A percentile compares a stretch with the other conserved stretches of the same genome.
These are phyloP conservation scores for Phycomyces blakesleeanus DNA, from an alignment of 192 early-diverging fungal genomes.

Conservation along the genomic window DNA sequence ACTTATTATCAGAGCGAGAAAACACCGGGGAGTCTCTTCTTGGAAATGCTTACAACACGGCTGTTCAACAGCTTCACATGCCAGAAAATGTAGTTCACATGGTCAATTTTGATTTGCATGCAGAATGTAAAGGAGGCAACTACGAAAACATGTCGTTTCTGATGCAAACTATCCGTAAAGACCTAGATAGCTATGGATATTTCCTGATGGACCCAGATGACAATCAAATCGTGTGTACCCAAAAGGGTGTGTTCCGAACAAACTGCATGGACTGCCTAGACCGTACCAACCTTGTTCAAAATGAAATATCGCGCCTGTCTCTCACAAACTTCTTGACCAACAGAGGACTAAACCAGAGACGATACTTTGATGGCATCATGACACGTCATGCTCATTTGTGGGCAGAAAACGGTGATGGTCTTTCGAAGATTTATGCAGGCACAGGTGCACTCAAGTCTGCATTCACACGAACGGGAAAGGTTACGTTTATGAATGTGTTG, in stretches of 20 bases:
- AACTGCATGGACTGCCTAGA: slow-evolving; percentile 90
- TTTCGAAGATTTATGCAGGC: slow-evolving; percentile 93
- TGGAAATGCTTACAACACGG: slow-evolving; percentile 59
- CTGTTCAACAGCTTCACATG: slow-evolving; percentile 41
- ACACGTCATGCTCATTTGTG: slow-evolving; percentile 62
- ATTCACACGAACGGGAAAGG: slow-evolving; percentile 86
- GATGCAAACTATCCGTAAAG: slow-evolving; percentile 45
- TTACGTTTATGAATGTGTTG: slow-evolving; percentile 75
- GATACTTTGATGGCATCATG: slow-evolving; percentile 25
- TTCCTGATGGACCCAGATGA: slow-evolving; percentile 63
- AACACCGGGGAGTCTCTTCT: slow-evolving; percentile 67
- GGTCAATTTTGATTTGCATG: slow-evolving; percentile 82
- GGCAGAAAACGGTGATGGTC: slow-evolving; percentile 86
- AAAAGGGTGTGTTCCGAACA: slow-evolving; percentile 83
- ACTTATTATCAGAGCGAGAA: slow-evolving; percentile 71
- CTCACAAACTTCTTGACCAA: slow-evolving; percentile 43
- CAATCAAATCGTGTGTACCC: slow-evolving; percentile 55
- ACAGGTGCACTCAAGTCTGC: slow-evolving; percentile 93
- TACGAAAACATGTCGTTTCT: slow-evolving; percentile 69
- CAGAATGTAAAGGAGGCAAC: slow-evolving; percentile 70
- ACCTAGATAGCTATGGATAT: slow-evolving; percentile 61
- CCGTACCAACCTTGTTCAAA: slow-evolving; percentile 93
- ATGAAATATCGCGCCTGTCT: slow-evolving; percentile 56
- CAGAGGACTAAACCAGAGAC: slow-evolving; percentile 19
- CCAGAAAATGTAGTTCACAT: slow-evolving; percentile 53